Evolutionary conservation across 2,329 filamentous ascomycete genomes (phyloP).

Genomic region (Didymella arachidicola): DNA sequence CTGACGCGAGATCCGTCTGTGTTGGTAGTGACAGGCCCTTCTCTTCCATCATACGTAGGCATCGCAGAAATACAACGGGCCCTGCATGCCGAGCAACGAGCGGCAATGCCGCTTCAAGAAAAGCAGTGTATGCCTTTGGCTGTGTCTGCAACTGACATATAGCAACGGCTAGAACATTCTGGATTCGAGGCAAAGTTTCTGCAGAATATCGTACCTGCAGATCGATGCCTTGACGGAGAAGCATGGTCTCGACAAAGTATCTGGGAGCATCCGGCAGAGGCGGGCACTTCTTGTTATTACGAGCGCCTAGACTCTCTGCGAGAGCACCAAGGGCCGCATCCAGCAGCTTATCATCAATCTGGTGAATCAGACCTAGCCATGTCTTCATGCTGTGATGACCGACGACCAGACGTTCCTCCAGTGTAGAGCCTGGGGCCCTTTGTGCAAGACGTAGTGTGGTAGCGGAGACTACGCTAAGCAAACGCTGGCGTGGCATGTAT

Average conservation of each 20-base stretch:
- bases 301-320: not conserved
- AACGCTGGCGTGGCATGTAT: constrained; percentile 22
- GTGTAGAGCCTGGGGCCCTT: not conserved
- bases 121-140: constrained; percentile 24
- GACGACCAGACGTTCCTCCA: not conserved
- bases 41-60: constrained; percentile 23
- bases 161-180: constrained; percentile 21
- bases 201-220: constrained; percentile 7
- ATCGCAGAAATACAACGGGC: constrained; percentile 14
- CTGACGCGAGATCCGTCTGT: not conserved
- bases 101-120: constrained; percentile 27
- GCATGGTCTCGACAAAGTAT: constrained; percentile 3
- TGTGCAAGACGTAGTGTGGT: constrained; percentile 23
- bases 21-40: constrained; percentile 15
- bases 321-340: constrained; percentile 1
- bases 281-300: not conserved
- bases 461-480: constrained; percentile 16
- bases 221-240: constrained; percentile 6
- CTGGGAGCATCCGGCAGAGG: not conserved
- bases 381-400: constrained; percentile 12
- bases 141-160: constrained; percentile 19
- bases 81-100: constrained; percentile 21
- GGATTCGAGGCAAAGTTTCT: not conserved
- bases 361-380: constrained; percentile 34
- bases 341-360: constrained; percentile 21